These are phyloP conservation scores for Cystobasidium sp. DNA, from an alignment of 1,284 basidiomycete species.

Conservation along the genomic window DNA sequence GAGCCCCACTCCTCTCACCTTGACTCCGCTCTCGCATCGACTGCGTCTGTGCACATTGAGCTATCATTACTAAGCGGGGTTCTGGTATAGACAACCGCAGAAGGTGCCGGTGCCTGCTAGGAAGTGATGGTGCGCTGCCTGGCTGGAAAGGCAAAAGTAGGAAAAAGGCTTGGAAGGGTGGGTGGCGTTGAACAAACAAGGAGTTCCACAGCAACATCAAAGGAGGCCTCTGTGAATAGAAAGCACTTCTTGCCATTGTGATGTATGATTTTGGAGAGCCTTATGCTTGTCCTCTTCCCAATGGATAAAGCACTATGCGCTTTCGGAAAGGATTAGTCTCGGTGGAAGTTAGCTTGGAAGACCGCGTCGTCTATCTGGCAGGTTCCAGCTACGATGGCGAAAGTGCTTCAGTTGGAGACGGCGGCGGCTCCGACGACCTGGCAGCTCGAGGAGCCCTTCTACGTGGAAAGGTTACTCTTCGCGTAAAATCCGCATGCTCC, in stretches of 20 bases:
- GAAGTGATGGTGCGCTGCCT: too few species aligned
- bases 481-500: not conserved
- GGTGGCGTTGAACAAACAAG: not conserved
- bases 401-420: not conserved
- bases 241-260: not conserved
- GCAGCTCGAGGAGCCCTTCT: not conserved
- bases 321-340: not conserved
- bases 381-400: not conserved
- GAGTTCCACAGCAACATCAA: not conserved
- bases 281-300: not conserved
- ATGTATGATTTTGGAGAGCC: not conserved
- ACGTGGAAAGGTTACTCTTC: not conserved
- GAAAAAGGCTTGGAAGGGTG: not conserved
- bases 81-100: too few species aligned
- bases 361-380: conserved; percentile 9
- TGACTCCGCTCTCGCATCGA: too few species aligned
- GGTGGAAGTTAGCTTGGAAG: not conserved
- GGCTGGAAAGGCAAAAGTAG: not conserved
- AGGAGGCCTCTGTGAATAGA: not conserved
- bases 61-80: too few species aligned
- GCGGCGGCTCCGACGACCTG: not conserved
- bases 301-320: not conserved
- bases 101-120: too few species aligned
- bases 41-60: too few species aligned
- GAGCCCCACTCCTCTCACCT: too few species aligned